Percentiles rank a stretch among this genome's conserved stretches.
Evolutionary conservation across 768 basidiomycete genomes (phyloP).

Genomic region (Amanita fuliginea): DNA sequence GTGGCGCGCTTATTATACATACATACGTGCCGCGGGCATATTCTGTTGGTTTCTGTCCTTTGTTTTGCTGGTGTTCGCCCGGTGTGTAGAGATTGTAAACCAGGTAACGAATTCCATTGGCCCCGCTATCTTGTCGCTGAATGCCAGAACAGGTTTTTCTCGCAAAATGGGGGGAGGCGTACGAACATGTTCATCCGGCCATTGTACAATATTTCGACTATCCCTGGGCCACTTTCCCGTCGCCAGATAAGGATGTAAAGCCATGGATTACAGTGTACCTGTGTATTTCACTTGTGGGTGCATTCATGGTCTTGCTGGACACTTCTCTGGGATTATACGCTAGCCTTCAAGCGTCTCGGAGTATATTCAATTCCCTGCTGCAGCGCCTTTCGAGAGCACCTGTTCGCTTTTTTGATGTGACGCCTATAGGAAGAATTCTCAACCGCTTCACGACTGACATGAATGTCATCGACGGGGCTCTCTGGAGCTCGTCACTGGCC

Average conservation of each 20-base stretch:
- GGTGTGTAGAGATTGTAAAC: constrained; percentile 42
- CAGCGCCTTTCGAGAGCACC: constrained; percentile 49
- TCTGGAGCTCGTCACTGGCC: constrained; percentile 42
- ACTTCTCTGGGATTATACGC: constrained; percentile 59
- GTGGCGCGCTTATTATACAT: constrained; percentile 46
- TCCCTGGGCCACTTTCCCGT: constrained; percentile 41
- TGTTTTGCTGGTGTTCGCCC: constrained; percentile 40
- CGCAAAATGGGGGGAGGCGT: constrained; percentile 61
- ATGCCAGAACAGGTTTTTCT: constrained; percentile 40
- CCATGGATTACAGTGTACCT: constrained; percentile 62
- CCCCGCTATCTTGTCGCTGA: background rate
- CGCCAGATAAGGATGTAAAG: constrained; percentile 45
- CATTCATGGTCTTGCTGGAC: constrained; percentile 38
- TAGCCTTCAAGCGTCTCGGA: constrained; percentile 54
- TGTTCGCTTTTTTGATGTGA: constrained; percentile 61
- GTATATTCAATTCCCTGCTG: constrained; percentile 45
- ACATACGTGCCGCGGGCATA: constrained; percentile 51
- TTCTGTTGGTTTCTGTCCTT: constrained; percentile 44
- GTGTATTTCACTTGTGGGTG: constrained; percentile 49
- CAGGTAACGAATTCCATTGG: constrained; percentile 29
- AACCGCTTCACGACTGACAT: constrained; percentile 77
- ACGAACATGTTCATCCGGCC: constrained; percentile 23
- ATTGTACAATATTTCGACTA: constrained; percentile 14
- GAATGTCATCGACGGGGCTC: constrained; percentile 56
- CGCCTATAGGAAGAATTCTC: constrained; percentile 66